Evolutionary conservation across 345 rosid species (phyloP), one percentile per base, ranked within the genome.

Genomic region (Trapa bicornis): DNA sequence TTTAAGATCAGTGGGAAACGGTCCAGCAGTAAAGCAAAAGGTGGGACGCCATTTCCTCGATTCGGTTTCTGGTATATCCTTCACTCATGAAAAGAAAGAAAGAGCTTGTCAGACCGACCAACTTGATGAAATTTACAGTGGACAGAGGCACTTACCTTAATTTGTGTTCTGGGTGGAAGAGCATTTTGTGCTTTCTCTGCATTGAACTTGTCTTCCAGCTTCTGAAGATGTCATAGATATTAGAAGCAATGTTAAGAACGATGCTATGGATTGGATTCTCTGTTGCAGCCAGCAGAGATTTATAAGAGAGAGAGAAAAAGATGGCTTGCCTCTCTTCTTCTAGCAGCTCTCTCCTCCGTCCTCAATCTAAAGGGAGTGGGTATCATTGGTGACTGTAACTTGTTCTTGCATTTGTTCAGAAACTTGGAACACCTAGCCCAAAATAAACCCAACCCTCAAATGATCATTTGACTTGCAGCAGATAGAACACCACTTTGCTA

Each of bases 261-360:
- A 50, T 43, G 54, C 48, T 54, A 6, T n/a, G 9, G 33, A 6
- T 33, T n/a, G 5, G 35, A n/a, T 54, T 9, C 17, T 4, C 9
- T n/a, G 29, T 54, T 17, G 60, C 60, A 54, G 60, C 60, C 60
- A n/a, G 10, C 50, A 14, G 61, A 71, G 22, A 47, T 22, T 39
- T 17, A 2, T 3, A 41, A 41, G 61, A 11, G 4, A 38, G 3
- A 13, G 11, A 32, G 4, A n/a, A 41, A 41, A 69, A 29, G 69
- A 53, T 67, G 71, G 58, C 88, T 77, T 81, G 72, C 98, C 96
- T 87, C 82, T 76, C 84, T 85, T 67, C 96, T 81, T 80, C 84
- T 86, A 66, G 86, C 83, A 61, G 96, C 89, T 84, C 95, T 84
- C 70, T 88, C 96, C 83, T 87, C 92, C 29, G 91, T 88, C 78